Conservation (phyloP, 768 basidiomycete genomes). For the Naematelia aurantialba region DNA sequence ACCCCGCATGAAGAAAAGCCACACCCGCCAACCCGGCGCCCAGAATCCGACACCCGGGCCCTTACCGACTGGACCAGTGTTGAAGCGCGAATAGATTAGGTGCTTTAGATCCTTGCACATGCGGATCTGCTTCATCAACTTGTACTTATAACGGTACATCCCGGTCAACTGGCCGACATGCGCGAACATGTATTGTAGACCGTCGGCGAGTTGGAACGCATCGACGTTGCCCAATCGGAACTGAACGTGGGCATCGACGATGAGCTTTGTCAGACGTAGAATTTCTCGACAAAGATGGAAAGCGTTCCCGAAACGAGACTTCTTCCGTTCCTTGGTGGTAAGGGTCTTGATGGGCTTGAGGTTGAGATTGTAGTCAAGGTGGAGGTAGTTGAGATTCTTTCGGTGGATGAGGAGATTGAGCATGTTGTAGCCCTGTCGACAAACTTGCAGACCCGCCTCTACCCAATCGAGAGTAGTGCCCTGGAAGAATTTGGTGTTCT, state of each 20-base stretch:
- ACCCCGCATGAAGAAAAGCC: constrained; percentile 99
- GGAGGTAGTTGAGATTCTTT: constrained; percentile 71
- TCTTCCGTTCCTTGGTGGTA: constrained; percentile 98
- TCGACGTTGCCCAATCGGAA: constrained; percentile 98
- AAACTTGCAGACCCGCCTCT: constrained; percentile 96
- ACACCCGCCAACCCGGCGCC: constrained; percentile 99
- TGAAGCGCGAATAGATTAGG: constrained; percentile 64
- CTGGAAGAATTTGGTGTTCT: constrained; percentile 99
- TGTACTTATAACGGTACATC: constrained; percentile 99
- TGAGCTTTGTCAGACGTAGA: constrained; percentile 91
- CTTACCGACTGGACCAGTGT: constrained; percentile 98
- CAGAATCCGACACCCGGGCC: constrained; percentile 99
- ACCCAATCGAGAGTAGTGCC: constrained; percentile 98
- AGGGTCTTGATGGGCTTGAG: constrained; percentile 90
- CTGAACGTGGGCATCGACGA: constrained; percentile 98
- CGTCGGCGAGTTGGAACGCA: constrained; percentile 98
- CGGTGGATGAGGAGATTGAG: constrained; percentile 96
- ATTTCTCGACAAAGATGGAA: constrained; percentile 95
- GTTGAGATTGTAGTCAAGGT: constrained; percentile 98
- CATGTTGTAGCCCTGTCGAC: constrained; percentile 99
- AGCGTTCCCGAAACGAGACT: constrained; percentile 99
- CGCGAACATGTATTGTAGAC: constrained; percentile 93
- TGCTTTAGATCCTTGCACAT: constrained; percentile 99
- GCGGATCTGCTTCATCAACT: constrained; percentile 99
- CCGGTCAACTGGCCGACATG: constrained; percentile 98